phyloP scores from a whole-genome alignment of 2,329 filamentous ascomycete species.

The Aureobasidium sp. region DNA sequence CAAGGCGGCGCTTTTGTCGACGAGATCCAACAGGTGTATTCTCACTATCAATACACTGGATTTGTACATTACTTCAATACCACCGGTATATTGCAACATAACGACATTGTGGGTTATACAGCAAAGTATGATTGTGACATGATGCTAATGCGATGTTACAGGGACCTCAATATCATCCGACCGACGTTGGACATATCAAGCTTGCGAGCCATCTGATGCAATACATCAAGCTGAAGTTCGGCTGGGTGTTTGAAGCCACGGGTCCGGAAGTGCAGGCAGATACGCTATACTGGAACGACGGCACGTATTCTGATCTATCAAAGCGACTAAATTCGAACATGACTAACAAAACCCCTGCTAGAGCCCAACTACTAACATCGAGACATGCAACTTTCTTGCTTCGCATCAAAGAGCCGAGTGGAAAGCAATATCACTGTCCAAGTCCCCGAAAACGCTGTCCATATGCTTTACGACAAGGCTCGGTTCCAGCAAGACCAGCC shows the following conservation, averaged over 20 bases:
- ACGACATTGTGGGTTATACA: conserved; percentile 42
- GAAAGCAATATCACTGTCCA: background rate
- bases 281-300: conserved; percentile 18
- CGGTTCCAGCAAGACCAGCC: background rate
- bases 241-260: conserved; percentile 49
- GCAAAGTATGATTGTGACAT: too few relatives aligned
- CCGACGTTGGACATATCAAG: conserved; percentile 56
- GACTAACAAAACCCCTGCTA: background rate
- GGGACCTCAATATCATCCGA: conserved; percentile 52
- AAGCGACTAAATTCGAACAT: too few relatives aligned
- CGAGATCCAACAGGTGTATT: conserved; percentile 46
- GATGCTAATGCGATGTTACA: background rate
- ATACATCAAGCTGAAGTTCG: conserved; percentile 50
- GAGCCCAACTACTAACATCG: background rate
- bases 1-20: conserved; percentile 43
- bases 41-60: conserved; percentile 34
- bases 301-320: background rate
- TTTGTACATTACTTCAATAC: conserved; percentile 59
- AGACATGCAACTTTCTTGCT: background rate
- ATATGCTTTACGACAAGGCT: background rate
- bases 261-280: conserved; percentile 45
- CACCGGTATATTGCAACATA: conserved; percentile 54
- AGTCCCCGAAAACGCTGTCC: background rate
- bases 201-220: conserved; percentile 53
- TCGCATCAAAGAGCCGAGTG: background rate